A percentile compares a stretch with the other conserved stretches of the same genome.
Conservation (phyloP, 345 rosid species). For the Corchorus capsularis region DNA sequence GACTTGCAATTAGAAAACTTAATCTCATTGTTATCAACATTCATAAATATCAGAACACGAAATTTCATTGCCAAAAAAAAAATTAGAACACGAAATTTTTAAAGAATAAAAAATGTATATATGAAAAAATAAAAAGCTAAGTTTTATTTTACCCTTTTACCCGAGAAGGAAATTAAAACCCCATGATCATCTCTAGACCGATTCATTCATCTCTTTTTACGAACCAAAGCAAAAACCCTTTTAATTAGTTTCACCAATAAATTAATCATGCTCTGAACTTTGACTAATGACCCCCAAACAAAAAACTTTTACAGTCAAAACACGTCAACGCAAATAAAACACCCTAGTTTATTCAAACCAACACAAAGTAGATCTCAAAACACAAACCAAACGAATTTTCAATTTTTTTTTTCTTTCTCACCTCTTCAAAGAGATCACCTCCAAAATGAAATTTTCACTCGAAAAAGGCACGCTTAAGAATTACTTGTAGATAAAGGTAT, state of each 20-base stretch:
- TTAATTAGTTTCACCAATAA: slow-evolving; percentile 36
- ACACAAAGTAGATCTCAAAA: slow-evolving; percentile 55
- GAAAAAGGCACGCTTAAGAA: slow-evolving; percentile 33
- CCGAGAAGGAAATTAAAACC: slow-evolving; percentile 56
- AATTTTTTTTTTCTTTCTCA: slow-evolving; percentile 17
- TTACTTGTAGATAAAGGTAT: neutral
- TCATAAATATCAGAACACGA: slow-evolving; percentile 8
- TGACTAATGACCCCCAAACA: slow-evolving; percentile 23
- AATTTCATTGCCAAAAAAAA: too few species aligned
- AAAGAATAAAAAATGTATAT: neutral
- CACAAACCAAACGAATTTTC: slow-evolving; percentile 4
- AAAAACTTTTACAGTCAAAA: slow-evolving; percentile 25
- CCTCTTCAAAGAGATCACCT: slow-evolving; percentile 40
- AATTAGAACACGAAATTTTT: neutral
- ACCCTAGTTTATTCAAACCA: slow-evolving; percentile 20
- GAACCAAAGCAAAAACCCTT: slow-evolving; percentile 17
- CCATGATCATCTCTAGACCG: slow-evolving; percentile 88
- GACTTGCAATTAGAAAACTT: slow-evolving; percentile 13
- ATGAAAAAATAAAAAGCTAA: slow-evolving; percentile 19
- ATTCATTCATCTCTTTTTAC: slow-evolving; percentile 71
- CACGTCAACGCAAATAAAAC: too few species aligned
- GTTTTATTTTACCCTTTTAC: slow-evolving; percentile 65
- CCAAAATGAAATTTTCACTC: slow-evolving; percentile 14
- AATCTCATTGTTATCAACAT: slow-evolving; percentile 30
- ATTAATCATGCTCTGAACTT: slow-evolving; percentile 37